Percentiles rank a stretch among this genome's conserved stretches.
These are phyloP conservation scores for Capsella bursapastoris DNA, from an alignment of 345 rosid genomes.

Conservation along the genomic window DNA sequence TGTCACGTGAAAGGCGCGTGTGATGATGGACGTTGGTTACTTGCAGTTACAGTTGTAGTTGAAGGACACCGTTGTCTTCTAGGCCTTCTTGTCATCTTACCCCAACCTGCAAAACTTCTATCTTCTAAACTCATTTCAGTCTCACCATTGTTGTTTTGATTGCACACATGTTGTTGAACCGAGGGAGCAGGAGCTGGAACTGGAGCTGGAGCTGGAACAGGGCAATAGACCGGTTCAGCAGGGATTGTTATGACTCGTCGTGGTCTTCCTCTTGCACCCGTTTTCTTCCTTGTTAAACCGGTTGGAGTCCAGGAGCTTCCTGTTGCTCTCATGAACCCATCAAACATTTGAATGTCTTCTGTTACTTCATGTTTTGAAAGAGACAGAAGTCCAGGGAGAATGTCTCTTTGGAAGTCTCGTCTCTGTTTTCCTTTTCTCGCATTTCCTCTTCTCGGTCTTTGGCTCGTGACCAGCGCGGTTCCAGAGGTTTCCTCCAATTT, in stretches of 20 bases:
- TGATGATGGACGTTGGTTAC: slow-evolving; percentile 43
- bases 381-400: slow-evolving; percentile 65
- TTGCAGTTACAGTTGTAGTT: slow-evolving; percentile 44
- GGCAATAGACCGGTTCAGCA: slow-evolving; percentile 38
- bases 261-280: slow-evolving; percentile 59
- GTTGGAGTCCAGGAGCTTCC: slow-evolving; percentile 63
- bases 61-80: slow-evolving; percentile 62
- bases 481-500: slow-evolving; percentile 46
- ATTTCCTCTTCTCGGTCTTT: slow-evolving; percentile 64
- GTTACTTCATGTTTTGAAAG: slow-evolving; percentile 69
- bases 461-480: slow-evolving; percentile 34
- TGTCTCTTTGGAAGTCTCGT: slow-evolving; percentile 79
- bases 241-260: slow-evolving; percentile 40
- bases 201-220: slow-evolving; percentile 9
- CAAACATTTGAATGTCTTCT: slow-evolving; percentile 70
- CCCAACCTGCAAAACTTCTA: slow-evolving; percentile 70
- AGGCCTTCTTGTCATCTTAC: slow-evolving; percentile 82
- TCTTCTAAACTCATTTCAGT: slow-evolving; percentile 52
- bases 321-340: slow-evolving; percentile 70
- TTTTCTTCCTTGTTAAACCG: slow-evolving; percentile 49
- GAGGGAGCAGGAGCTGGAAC: slow-evolving; percentile 30
- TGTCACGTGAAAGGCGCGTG: slow-evolving; percentile 44
- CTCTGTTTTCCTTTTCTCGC: slow-evolving; percentile 75
- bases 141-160: slow-evolving; percentile 39
- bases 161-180: slow-evolving; percentile 42